These are phyloP conservation scores for Mycena vulgaris DNA, from an alignment of 768 basidiomycete species.

Conservation along the genomic window DNA sequence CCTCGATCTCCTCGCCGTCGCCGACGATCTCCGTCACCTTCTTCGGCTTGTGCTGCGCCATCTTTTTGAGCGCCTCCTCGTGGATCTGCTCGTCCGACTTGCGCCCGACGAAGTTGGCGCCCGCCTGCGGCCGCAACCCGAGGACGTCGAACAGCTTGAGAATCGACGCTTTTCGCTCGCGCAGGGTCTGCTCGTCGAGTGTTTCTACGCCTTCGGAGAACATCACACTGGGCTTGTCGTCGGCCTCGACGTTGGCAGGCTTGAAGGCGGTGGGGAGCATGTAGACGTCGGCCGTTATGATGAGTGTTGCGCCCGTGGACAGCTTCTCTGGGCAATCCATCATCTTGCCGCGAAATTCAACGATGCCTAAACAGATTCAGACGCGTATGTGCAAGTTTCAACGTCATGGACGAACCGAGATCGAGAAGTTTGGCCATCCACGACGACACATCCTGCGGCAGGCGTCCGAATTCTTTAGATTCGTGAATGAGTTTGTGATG, in stretches of 20 bases:
- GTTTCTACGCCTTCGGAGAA: constrained; percentile 89
- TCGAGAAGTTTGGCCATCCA: constrained; percentile 87
- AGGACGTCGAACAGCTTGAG: constrained; percentile 81
- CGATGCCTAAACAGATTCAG: constrained; percentile 60
- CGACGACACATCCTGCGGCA: constrained; percentile 77
- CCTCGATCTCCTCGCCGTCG: constrained; percentile 87
- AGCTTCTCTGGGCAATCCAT: constrained; percentile 83
- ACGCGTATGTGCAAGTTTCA: neutral
- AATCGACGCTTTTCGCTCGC: constrained; percentile 85
- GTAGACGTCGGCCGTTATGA: constrained; percentile 83
- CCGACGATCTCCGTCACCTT: constrained; percentile 80
- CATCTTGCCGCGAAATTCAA: constrained; percentile 80
- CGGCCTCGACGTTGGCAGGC: constrained; percentile 53
- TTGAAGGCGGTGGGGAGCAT: constrained; percentile 80
- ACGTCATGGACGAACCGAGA: constrained; percentile 59
- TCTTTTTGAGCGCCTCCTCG: constrained; percentile 58
- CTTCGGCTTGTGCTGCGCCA: constrained; percentile 56
- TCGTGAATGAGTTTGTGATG: constrained; percentile 8
- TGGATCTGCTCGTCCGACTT: constrained; percentile 53
- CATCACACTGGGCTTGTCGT: constrained; percentile 54
- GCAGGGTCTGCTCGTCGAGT: constrained; percentile 79
- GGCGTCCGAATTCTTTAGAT: constrained; percentile 78
- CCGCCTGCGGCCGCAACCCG: constrained; percentile 75
- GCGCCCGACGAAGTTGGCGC: constrained; percentile 54
- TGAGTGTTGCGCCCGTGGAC: constrained; percentile 81